Evolutionary conservation across 352 stramenopile species (phyloP).

Genomic region (Phytophthora megakarya): DNA sequence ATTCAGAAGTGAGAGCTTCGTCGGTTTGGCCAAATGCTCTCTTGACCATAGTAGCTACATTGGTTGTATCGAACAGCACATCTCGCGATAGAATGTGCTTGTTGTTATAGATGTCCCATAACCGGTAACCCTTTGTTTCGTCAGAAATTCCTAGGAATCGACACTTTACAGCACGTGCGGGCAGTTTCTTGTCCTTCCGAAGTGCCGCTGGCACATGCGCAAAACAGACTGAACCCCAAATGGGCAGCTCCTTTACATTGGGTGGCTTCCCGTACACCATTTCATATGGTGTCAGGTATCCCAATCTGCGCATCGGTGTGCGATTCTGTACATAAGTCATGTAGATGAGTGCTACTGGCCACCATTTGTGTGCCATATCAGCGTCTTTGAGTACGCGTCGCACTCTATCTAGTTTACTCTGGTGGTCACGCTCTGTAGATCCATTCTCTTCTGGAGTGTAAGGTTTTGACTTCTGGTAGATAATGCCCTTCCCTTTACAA

Average conservation of each 20-base stretch:
- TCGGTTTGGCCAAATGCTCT: constrained; percentile 1
- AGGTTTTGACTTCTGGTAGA: constrained; percentile 11
- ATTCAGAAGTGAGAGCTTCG: constrained; percentile 4
- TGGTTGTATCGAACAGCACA: constrained; percentile 19
- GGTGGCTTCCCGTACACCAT: background rate
- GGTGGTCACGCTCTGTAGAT: constrained; percentile 16
- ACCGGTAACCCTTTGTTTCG: too few relatives aligned
- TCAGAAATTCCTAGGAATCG: too few relatives aligned
- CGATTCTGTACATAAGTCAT: constrained; percentile 8
- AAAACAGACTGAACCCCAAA: too few relatives aligned
- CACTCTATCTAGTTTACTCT: constrained; percentile 11
- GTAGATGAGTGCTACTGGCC: background rate
- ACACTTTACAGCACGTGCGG: too few relatives aligned
- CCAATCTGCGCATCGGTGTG: constrained; percentile 5
- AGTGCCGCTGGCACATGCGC: background rate
- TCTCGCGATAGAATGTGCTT: constrained; percentile 9
- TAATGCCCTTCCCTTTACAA: background rate
- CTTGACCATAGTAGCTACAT: constrained; percentile 3
- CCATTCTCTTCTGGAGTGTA: constrained; percentile 24
- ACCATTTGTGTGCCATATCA: background rate
- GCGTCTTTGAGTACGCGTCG: constrained; percentile 10
- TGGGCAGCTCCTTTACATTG: too few relatives aligned
- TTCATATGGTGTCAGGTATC: constrained; percentile 4
- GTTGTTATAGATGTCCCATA: constrained; percentile 6
- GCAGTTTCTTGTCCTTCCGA: background rate